phyloP scores from a whole-genome alignment of 768 basidiomycete genomes.

The Termitomyces sp. region DNA sequence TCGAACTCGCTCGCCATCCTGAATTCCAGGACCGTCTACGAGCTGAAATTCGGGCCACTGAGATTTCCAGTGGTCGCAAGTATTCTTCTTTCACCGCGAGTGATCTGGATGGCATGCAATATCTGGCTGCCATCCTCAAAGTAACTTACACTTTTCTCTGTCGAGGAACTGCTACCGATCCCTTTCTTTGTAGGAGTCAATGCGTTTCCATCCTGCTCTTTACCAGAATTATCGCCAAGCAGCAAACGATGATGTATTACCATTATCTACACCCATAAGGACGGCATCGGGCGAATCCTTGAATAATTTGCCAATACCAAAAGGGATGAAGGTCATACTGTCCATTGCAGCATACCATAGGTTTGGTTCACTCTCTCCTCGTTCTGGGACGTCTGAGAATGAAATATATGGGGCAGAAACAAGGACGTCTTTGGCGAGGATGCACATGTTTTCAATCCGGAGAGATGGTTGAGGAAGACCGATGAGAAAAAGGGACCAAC shows the following conservation, averaged over 20 bases:
- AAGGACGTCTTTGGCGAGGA: constrained; percentile 53
- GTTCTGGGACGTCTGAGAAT: neutral
- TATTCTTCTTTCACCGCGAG: constrained; percentile 36
- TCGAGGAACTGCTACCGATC: neutral
- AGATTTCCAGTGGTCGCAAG: constrained; percentile 30
- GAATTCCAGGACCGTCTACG: constrained; percentile 58
- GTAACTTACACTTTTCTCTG: constrained; percentile 15
- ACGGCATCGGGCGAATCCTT: constrained; percentile 39
- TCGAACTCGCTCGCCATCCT: constrained; percentile 56
- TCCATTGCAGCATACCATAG: constrained; percentile 55
- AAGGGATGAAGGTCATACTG: constrained; percentile 44
- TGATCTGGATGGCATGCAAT: constrained; percentile 49
- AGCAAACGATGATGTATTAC: constrained; percentile 49
- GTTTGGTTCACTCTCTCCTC: constrained; percentile 21
- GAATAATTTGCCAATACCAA: constrained; percentile 40
- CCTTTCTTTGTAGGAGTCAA: constrained; percentile 32
- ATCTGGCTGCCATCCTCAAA: constrained; percentile 44
- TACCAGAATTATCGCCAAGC: constrained; percentile 51
- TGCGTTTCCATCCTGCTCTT: constrained; percentile 50
- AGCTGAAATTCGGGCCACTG: constrained; percentile 44
- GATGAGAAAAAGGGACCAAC: constrained; percentile 33
- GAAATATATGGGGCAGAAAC: constrained; percentile 25
- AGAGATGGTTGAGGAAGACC: constrained; percentile 44
- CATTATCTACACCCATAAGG: constrained; percentile 49
- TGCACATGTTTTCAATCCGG: constrained; percentile 48